A percentile compares a stretch with the other conserved stretches of the same genome.
Conservation (phyloP, 352 stramenopile species). For the Blastocystis sp. region DNA sequence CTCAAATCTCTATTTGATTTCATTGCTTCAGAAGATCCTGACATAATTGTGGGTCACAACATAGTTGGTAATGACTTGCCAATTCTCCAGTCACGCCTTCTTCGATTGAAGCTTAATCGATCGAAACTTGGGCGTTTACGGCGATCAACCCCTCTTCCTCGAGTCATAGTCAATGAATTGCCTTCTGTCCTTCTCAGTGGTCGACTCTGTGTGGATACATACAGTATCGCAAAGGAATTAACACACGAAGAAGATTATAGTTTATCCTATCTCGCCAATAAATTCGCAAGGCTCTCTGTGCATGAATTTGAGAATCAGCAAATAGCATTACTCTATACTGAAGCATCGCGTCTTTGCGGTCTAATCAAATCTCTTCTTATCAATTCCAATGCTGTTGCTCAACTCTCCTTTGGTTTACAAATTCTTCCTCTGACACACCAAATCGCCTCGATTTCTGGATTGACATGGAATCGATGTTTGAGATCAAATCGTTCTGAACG, state of each 20-base stretch:
- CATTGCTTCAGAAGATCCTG: conserved; percentile 91
- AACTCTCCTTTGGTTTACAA: conserved; percentile 94
- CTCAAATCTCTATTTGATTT: conserved; percentile 80
- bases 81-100: conserved; percentile 89
- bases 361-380: not conserved
- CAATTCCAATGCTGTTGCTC: conserved; percentile 52
- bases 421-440: conserved; percentile 96
- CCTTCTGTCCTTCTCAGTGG: conserved; percentile 81
- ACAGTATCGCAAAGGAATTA: conserved; percentile 93
- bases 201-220: conserved; percentile 94
- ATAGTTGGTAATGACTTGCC: conserved; percentile 95
- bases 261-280: conserved; percentile 87
- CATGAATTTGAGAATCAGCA: conserved; percentile 81
- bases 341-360: conserved; percentile 92
- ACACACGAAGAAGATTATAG: conserved; percentile 96
- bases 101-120: conserved; percentile 83
- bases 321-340: conserved; percentile 86
- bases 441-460: conserved; percentile 94
- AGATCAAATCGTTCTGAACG: conserved; percentile 94
- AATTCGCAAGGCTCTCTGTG: conserved; percentile 83
- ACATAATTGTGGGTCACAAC: conserved; percentile 97
- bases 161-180: conserved; percentile 73
- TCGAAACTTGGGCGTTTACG: conserved; percentile 79
- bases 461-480: conserved; percentile 93
- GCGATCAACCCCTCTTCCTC: conserved; percentile 73